Conservation (phyloP, 352 stramenopile species). For the Phytophthora pinifolia region DNA sequence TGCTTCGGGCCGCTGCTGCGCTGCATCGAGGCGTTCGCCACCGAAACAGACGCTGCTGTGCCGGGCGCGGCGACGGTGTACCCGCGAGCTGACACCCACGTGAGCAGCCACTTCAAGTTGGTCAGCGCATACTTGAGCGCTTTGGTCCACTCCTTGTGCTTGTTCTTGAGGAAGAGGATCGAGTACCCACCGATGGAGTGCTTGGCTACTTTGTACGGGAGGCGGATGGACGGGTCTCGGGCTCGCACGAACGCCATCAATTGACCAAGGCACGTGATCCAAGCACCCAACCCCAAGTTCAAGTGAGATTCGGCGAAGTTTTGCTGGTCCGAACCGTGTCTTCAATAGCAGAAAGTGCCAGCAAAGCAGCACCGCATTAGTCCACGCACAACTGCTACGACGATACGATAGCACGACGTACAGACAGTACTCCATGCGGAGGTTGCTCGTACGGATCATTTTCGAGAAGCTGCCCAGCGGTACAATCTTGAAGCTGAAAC, state of each 20-base stretch:
- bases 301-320: constrained; percentile 86
- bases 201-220: constrained; percentile 84
- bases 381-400: not conserved
- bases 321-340: constrained; percentile 81
- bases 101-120: constrained; percentile 86
- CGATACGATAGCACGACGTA: constrained; percentile 38
- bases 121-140: constrained; percentile 84
- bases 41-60: not conserved
- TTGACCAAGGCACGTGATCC: constrained; percentile 76
- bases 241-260: constrained; percentile 58
- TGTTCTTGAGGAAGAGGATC: constrained; percentile 79
- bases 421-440: constrained; percentile 84
- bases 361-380: constrained; percentile 12
- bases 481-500: constrained; percentile 79
- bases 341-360: constrained; percentile 36
- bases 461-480: constrained; percentile 88
- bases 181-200: constrained; percentile 70
- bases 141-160: constrained; percentile 85
- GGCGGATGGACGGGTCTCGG: constrained; percentile 54
- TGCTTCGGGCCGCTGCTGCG: constrained; percentile 18
- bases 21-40: constrained; percentile 8
- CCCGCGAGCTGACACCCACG: constrained; percentile 53
- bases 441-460: constrained; percentile 71
- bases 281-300: constrained; percentile 81
- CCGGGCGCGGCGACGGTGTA: constrained; percentile 21